phyloP scores from a whole-genome alignment of 2,329 filamentous ascomycete species.

The Emmonsiellopsis sp. region DNA sequence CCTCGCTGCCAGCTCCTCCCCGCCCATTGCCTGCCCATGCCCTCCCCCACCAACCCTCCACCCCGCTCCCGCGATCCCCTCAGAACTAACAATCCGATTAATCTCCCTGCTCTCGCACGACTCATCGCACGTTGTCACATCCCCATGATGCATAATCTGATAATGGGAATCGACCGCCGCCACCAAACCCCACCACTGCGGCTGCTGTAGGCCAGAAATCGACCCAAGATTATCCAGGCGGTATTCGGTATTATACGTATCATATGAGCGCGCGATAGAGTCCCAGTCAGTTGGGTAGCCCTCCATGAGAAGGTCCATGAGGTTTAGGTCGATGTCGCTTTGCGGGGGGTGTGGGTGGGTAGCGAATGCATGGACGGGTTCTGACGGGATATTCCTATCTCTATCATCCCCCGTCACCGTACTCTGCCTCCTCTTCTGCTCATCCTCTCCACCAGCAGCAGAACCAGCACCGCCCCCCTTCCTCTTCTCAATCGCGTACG shows the following conservation, averaged over 20 bases:
- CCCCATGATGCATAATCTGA: conserved; percentile 29
- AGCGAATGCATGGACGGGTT: conserved; percentile 11
- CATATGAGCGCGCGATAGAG: conserved; percentile 25
- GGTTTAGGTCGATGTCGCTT: conserved; percentile 18
- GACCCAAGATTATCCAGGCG: conserved; percentile 33
- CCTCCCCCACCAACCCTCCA: conserved; percentile 28
- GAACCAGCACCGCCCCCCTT: conserved; percentile 31
- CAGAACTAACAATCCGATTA: conserved; percentile 26
- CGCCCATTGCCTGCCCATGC: conserved; percentile 16
- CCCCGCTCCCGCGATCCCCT: conserved; percentile 20
- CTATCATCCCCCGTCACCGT: too few species aligned
- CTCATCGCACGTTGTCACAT: conserved; percentile 19
- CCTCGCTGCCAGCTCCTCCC: conserved; percentile 19
- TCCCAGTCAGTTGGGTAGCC: conserved; percentile 32
- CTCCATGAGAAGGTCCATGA: conserved; percentile 27
- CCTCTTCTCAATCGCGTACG: conserved; percentile 48
- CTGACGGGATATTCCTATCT: conserved; percentile 4
- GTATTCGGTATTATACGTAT: conserved; percentile 29
- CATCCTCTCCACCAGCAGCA: conserved; percentile 19
- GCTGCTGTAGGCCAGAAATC: conserved; percentile 31
- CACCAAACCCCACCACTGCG: conserved; percentile 34
- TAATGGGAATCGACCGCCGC: conserved; percentile 37
- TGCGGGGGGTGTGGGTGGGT: too few species aligned
- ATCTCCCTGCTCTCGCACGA: conserved; percentile 27
- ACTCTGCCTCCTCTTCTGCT: conserved; percentile 21